Percentiles rank a stretch among this genome's conserved stretches.
phyloP scores from a whole-genome alignment of 1,284 basidiomycete genomes.

The Volvariella surrecta region DNA sequence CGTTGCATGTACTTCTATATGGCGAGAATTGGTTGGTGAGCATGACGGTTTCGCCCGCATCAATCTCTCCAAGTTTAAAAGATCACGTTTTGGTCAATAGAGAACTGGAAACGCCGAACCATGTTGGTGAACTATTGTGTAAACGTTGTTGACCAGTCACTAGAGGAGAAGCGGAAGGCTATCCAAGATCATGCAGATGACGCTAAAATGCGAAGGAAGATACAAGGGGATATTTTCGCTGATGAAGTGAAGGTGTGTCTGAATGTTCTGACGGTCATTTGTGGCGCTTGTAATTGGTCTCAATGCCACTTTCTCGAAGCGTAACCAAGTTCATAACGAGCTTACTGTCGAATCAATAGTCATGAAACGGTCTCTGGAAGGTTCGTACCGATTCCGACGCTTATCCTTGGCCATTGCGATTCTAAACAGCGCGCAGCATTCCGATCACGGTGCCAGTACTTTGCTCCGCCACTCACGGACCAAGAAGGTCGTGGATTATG shows the following conservation, averaged over 20 bases:
- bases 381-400: conserved; percentile 30
- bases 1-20: conserved; percentile 71
- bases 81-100: conserved; percentile 26
- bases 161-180: conserved; percentile 48
- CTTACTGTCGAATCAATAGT: conserved; percentile 75
- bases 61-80: conserved; percentile 5
- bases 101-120: conserved; percentile 77
- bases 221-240: conserved; percentile 50
- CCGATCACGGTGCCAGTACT: conserved; percentile 75
- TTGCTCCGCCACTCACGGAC: conserved; percentile 59
- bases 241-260: conserved; percentile 68
- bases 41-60: conserved; percentile 20
- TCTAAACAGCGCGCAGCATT: conserved; percentile 52
- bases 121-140: conserved; percentile 78
- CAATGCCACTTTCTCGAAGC: conserved; percentile 41
- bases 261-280: conserved; percentile 8
- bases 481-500: conserved; percentile 61
- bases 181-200: conserved; percentile 35
- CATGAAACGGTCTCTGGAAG: conserved; percentile 69
- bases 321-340: conserved; percentile 76
- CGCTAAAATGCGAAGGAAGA: conserved; percentile 35
- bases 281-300: neutral
- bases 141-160: conserved; percentile 57
- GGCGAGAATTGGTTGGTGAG: conserved; percentile 75
- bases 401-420: neutral